These are phyloP conservation scores for Blastocystis hominis DNA, from an alignment of 352 stramenopile species.

Conservation along the genomic window DNA sequence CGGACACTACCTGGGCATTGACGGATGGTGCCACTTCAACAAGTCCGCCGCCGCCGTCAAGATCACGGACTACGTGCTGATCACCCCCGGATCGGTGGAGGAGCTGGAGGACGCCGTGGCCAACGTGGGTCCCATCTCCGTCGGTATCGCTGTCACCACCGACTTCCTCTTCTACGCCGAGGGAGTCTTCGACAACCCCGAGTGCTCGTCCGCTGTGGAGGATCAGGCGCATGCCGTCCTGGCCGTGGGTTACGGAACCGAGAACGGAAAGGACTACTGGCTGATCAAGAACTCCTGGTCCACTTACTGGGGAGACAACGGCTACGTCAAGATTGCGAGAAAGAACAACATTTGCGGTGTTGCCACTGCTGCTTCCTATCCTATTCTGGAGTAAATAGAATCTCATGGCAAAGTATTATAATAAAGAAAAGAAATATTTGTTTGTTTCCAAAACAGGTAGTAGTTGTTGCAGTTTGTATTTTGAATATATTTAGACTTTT, in stretches of 20 bases:
- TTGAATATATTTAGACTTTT: background rate
- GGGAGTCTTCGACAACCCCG: conserved; percentile 73
- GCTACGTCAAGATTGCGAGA: conserved; percentile 80
- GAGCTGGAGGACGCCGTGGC: conserved; percentile 66
- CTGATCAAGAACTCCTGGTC: conserved; percentile 87
- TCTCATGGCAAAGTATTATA: background rate
- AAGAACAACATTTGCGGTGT: conserved; percentile 87
- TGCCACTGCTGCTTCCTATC: conserved; percentile 75
- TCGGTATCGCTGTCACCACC: conserved; percentile 73
- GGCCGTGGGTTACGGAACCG: conserved; percentile 75
- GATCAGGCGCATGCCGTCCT: conserved; percentile 81
- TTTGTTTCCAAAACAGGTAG: background rate
- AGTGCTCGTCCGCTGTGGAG: conserved; percentile 79
- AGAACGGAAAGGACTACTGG: conserved; percentile 79
- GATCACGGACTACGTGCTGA: conserved; percentile 58
- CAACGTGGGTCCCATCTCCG: conserved; percentile 73
- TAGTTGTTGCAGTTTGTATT: background rate
- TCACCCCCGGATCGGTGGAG: conserved; percentile 29
- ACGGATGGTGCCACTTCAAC: conserved; percentile 76
- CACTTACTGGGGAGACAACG: conserved; percentile 80
- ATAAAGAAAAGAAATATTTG: background rate
- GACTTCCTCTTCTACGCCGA: conserved; percentile 79
- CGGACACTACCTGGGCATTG: conserved; percentile 73
- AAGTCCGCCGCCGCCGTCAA: conserved; percentile 69
- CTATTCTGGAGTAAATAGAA: conserved; percentile 65